Percentiles rank a stretch among this genome's conserved stretches.
Evolutionary conservation across 345 rosid species (phyloP).

Genomic region (Hibiscus mutabilis): DNA sequence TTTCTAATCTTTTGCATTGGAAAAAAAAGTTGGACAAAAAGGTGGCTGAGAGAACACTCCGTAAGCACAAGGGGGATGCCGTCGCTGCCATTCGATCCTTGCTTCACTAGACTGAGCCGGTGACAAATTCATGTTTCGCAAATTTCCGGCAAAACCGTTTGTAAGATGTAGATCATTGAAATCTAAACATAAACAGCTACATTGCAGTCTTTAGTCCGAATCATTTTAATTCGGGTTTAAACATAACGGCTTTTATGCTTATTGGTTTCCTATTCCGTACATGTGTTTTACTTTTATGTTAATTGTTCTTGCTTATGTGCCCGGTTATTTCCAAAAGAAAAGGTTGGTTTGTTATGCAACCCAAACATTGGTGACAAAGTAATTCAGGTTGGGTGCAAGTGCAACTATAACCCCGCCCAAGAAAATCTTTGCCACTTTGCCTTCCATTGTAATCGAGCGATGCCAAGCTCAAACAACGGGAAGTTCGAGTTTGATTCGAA

Average conservation of each 20-base stretch:
- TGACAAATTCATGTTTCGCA: background rate
- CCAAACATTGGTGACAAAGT: no score
- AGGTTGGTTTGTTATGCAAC: no score
- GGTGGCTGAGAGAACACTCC: no score
- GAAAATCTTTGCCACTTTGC: no score
- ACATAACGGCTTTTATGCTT: background rate
- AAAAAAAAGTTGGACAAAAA: slow-evolving; percentile 45
- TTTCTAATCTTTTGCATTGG: background rate
- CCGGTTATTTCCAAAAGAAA: no score
- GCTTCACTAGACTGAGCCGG: slow-evolving; percentile 35
- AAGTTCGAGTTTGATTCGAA: no score
- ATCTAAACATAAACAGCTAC: background rate
- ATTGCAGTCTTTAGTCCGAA: background rate
- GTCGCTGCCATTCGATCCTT: slow-evolving; percentile 81
- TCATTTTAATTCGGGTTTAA: background rate
- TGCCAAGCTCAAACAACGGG: no score
- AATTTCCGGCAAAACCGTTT: background rate
- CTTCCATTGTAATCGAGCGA: no score
- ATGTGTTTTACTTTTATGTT: no score
- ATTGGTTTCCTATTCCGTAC: background rate
- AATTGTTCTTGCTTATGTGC: no score
- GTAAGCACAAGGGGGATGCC: slow-evolving; percentile 94
- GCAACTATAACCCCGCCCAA: no score
- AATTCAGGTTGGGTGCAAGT: no score
- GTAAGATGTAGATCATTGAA: background rate